Conservation (phyloP, 768 basidiomycete species). For the Psilocybe cyanescens region DNA sequence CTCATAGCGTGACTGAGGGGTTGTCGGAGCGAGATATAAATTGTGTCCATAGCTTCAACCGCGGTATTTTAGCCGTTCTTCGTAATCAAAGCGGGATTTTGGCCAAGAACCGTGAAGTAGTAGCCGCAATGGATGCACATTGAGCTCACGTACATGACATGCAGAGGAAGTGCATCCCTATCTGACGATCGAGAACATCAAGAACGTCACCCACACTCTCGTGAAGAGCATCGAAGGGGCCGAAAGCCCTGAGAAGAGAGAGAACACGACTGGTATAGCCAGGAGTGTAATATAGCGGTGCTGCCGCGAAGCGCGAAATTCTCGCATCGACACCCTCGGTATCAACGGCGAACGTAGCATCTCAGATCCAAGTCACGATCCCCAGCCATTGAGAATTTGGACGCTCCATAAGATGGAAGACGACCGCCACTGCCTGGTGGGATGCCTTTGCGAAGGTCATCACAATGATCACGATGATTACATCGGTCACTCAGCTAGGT, state of each 20-base stretch:
- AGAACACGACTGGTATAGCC: not conserved
- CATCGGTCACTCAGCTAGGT: no score
- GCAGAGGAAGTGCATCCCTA: not conserved
- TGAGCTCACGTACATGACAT: not conserved
- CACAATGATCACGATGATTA: not conserved
- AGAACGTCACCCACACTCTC: not conserved
- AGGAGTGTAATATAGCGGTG: not conserved
- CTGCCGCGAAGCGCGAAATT: not conserved
- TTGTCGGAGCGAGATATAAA: not conserved
- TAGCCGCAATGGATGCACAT: not conserved
- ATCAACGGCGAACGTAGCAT: not conserved
- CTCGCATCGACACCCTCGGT: not conserved
- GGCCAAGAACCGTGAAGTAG: not conserved
- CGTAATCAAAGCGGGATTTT: not conserved
- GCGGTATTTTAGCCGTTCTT: not conserved
- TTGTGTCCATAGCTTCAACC: not conserved
- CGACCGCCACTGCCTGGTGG: not conserved
- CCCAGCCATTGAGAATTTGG: not conserved
- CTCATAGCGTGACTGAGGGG: not conserved
- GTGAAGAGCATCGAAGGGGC: not conserved
- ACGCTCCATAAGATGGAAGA: not conserved
- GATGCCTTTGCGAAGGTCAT: not conserved
- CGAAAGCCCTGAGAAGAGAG: not conserved
- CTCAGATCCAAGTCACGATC: not conserved
- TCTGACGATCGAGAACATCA: not conserved